Percentiles rank a stretch among this genome's conserved stretches.
Evolutionary conservation across 805 yeast species (phyloP).

Genomic region (Kodamaea fukazawae): DNA sequence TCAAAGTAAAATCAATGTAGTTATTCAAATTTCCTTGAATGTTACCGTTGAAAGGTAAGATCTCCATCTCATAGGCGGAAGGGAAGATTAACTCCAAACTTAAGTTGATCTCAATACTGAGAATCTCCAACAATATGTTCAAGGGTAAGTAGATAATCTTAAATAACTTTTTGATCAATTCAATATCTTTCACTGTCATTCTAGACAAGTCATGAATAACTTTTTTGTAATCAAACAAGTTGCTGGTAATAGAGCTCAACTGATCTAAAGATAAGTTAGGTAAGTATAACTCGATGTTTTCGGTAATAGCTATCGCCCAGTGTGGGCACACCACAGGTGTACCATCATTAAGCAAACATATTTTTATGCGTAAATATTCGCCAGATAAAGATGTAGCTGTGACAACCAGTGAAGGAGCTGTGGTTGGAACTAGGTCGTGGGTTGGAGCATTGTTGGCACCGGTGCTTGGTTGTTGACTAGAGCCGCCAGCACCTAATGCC

Average conservation of each 20-base stretch:
- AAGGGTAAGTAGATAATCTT: conserved; percentile 56
- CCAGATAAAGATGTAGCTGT: conserved; percentile 91
- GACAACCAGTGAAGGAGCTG: conserved; percentile 58
- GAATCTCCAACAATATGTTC: conserved; percentile 50
- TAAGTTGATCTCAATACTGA: conserved; percentile 62
- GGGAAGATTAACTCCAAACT: conserved; percentile 79
- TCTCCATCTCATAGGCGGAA: conserved; percentile 45
- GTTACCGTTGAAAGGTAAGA: conserved; percentile 39
- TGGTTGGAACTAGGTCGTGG: neutral
- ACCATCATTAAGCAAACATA: conserved; percentile 76
- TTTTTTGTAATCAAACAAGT: conserved; percentile 39
- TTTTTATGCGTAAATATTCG: conserved; percentile 64
- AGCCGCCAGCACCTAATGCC: conserved; percentile 9
- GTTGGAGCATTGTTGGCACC: neutral
- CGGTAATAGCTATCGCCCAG: conserved; percentile 52
- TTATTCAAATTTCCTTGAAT: conserved; percentile 57
- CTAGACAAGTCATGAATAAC: conserved; percentile 37
- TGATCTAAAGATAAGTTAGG: conserved; percentile 56
- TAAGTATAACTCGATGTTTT: conserved; percentile 56
- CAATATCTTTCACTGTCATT: conserved; percentile 36
- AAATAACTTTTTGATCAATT: conserved; percentile 43
- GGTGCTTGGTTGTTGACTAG: conserved; percentile 6
- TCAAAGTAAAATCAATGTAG: conserved; percentile 72
- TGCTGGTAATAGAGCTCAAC: conserved; percentile 36
- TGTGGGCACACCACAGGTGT: conserved; percentile 80